Evolutionary conservation across 768 basidiomycete species (phyloP), one percentile per base, ranked within the genome.

Genomic region (Daedaleopsis sinensis): DNA sequence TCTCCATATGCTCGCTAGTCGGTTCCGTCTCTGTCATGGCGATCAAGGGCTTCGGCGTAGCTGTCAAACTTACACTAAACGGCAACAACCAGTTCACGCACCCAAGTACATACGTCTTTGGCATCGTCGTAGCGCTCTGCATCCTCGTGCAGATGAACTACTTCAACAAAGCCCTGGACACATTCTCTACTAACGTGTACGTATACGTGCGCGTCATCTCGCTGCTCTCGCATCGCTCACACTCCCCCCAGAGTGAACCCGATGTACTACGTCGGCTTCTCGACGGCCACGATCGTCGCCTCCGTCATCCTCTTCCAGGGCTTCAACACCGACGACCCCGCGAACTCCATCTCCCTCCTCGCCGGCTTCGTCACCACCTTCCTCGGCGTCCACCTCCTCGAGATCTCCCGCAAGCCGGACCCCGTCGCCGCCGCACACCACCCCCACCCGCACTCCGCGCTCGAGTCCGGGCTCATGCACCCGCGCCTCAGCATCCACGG

Each of bases 11-110:
- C 75, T 98, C 96, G 12, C 74, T 98, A 59, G 94, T 94, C 47
- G 97, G 97, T 12, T 95, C 93, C 35, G 87, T 99, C 47, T 94
- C 94, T n/a, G 87, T 98, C 76, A 98, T 99, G 97, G 91, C 94
- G 44, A 91, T 98, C 81, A 99, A 99, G 79, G 96, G 95, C 51
- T 94, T 99, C 69, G 97, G 97, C 48, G 89, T 98, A 50, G 96
- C 97, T 2, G 84, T 99, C 69, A 98, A 98, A 75, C 84, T 99
- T 59, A 98, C 95, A 0, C 78, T 98, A 59, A 83, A 85, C 11
- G 96, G 96, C 49, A 92, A 93, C 71, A 99, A 98, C 74, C 97
- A 99, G 75, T 91, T 99, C 71, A 85, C 89, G 1, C 93, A 95
- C 71, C 88, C 91, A 39, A 94, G 93, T 72, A 99, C 97, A n/a